phyloP scores from a whole-genome alignment of 805 yeast species.

The Limtongia smithiae region DNA sequence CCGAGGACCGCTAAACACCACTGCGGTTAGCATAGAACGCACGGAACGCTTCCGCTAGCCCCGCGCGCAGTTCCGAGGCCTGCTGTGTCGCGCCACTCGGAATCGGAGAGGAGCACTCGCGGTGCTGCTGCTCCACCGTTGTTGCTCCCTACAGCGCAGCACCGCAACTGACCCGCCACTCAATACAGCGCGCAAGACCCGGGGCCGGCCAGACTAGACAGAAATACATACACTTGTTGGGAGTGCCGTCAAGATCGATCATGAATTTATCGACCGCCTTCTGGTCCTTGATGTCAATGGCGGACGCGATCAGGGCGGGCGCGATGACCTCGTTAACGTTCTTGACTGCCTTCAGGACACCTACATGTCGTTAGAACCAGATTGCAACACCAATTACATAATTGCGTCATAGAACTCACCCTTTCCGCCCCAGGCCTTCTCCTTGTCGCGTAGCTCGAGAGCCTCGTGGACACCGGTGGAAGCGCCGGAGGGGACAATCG shows the following conservation, averaged over 20 bases:
- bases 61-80: too few species aligned
- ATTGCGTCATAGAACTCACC: slow-evolving; percentile 47
- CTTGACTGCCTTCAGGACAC: slow-evolving; percentile 87
- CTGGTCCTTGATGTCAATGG: slow-evolving; percentile 84
- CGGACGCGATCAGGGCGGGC: slow-evolving; percentile 81
- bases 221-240: slow-evolving; percentile 64
- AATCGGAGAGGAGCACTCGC: too few species aligned
- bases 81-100: too few species aligned
- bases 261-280: slow-evolving; percentile 81
- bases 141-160: too few species aligned
- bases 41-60: too few species aligned
- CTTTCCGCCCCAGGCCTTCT: slow-evolving; percentile 97
- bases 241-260: slow-evolving; percentile 86
- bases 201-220: too few species aligned
- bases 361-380: slow-evolving; percentile 17
- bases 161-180: too few species aligned
- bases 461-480: slow-evolving; percentile 99
- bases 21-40: too few species aligned
- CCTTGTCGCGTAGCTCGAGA: slow-evolving; percentile 96
- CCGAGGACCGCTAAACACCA: slow-evolving; percentile 63
- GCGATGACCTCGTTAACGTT: slow-evolving; percentile 94
- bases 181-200: too few species aligned
- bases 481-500: slow-evolving; percentile 99
- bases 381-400: neutral
- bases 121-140: too few species aligned